phyloP scores from a whole-genome alignment of 139 green algal genomes.

The Chlorella vulgaris region DNA sequence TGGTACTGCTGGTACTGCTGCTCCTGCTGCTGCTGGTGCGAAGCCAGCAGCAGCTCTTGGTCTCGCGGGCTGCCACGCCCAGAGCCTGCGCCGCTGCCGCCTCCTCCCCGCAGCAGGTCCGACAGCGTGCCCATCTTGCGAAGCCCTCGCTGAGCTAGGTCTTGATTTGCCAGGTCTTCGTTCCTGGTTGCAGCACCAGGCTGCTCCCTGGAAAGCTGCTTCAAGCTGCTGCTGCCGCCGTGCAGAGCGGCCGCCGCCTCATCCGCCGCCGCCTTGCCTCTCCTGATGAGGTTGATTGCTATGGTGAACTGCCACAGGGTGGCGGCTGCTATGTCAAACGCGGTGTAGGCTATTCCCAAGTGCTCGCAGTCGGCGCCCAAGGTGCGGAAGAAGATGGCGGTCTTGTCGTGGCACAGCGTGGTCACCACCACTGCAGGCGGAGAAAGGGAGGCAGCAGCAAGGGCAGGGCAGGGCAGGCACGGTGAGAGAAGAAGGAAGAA shows the following conservation, averaged over 20 bases:
- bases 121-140: constrained; percentile 15
- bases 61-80: constrained; percentile 6
- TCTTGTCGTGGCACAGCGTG: constrained; percentile 38
- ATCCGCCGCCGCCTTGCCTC: background rate
- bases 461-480: too few species aligned
- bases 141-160: background rate
- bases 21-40: background rate
- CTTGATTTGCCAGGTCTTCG: background rate
- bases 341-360: constrained; percentile 24
- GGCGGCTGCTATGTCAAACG: constrained; percentile 38
- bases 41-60: background rate
- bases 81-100: constrained; percentile 11
- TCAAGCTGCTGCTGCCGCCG: background rate
- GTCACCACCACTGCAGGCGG: constrained; percentile 30
- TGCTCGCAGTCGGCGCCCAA: constrained; percentile 36
- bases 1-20: background rate
- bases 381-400: constrained; percentile 18
- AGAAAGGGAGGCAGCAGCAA: background rate
- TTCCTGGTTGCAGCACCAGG: too few species aligned
- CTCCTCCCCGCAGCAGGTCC: constrained; percentile 34
- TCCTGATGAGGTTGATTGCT: constrained; percentile 32
- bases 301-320: constrained; percentile 48
- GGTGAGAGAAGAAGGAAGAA: too few species aligned
- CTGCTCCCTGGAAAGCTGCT: too few species aligned
- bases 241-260: background rate